phyloP scores from a whole-genome alignment of 495 filamentous ascomycete species.

The Penicillium fimorum region DNA sequence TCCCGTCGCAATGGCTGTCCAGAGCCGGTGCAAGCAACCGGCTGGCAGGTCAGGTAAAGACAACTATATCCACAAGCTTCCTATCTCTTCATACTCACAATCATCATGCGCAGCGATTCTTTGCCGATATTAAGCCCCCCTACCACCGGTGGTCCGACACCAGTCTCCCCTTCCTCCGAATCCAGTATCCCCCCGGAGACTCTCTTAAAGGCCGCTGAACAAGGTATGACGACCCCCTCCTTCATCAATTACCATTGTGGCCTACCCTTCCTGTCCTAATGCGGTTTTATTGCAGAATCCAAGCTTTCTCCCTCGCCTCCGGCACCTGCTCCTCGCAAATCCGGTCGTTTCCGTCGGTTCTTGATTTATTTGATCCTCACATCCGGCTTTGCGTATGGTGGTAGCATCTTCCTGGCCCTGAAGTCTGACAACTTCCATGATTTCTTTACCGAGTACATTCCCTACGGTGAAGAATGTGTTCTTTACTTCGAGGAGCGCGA shows the following conservation, averaged over 20 bases:
- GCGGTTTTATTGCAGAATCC: constrained; percentile 19
- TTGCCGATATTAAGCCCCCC: constrained; percentile 43
- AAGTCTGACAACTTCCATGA: constrained; percentile 98
- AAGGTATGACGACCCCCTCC: constrained; percentile 38
- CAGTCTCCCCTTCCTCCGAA: constrained; percentile 46
- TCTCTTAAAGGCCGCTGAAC: constrained; percentile 55
- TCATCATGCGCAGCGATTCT: constrained; percentile 36
- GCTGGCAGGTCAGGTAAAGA: constrained; percentile 47
- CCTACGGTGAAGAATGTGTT: constrained; percentile 90
- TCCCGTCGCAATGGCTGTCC: constrained; percentile 47
- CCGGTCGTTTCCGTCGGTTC: constrained; percentile 73
- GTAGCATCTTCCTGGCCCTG: constrained; percentile 86
- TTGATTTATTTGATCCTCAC: constrained; percentile 70
- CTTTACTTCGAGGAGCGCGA: constrained; percentile 97
- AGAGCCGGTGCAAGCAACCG: constrained; percentile 44
- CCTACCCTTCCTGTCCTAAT: constrained; percentile 14
- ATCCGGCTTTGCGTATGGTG: constrained; percentile 73
- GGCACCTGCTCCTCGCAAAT: constrained; percentile 58
- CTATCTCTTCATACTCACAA: constrained; percentile 10
- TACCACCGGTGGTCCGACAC: constrained; percentile 35
- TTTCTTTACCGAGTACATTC: constrained; percentile 97
- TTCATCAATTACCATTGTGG: constrained; percentile 14
- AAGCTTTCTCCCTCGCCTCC: constrained; percentile 38
- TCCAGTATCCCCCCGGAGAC: constrained; percentile 60
- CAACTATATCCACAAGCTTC: constrained; percentile 16